Percentiles rank a stretch among this genome's conserved stretches.
Conservation (phyloP, 2,329 filamentous ascomycete species). For the Aspergillus sclerotialis region DNA sequence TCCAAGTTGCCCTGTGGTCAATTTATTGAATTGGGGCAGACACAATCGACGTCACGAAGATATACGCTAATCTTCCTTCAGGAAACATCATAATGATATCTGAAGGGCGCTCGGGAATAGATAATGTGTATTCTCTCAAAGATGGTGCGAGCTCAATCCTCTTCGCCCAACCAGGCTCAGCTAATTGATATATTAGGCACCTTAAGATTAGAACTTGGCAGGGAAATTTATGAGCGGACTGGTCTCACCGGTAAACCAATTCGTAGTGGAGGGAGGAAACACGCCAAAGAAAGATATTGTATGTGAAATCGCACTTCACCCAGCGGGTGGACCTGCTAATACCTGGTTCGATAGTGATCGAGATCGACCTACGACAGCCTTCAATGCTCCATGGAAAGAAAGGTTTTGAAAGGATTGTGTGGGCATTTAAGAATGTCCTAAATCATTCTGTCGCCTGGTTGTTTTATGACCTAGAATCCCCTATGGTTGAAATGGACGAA, state of each 20-base stretch:
- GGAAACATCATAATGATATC: constrained; percentile 80
- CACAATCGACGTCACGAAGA: no score
- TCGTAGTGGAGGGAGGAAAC: constrained; percentile 51
- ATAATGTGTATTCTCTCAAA: constrained; percentile 64
- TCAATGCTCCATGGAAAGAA: constrained; percentile 80
- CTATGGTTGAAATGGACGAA: constrained; percentile 23
- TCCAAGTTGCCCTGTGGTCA: no score
- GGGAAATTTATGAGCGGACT: constrained; percentile 72
- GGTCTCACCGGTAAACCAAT: constrained; percentile 69
- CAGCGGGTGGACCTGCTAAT: constrained; percentile 8
- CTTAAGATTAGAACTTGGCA: constrained; percentile 70
- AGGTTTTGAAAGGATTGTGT: constrained; percentile 68
- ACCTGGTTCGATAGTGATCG: constrained; percentile 59
- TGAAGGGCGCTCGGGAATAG: constrained; percentile 61
- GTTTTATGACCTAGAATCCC: constrained; percentile 55
- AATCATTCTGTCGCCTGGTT: constrained; percentile 65
- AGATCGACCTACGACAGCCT: constrained; percentile 64
- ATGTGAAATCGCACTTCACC: constrained; percentile 15
- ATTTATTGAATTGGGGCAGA: no score
- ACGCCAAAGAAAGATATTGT: constrained; percentile 69
- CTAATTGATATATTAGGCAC: constrained; percentile 44
- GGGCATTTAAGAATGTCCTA: constrained; percentile 73
- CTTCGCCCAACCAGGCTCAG: background rate
- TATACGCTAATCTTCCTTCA: no score
- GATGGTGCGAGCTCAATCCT: constrained; percentile 49